Conservation (phyloP, 257 asterid species). For the Striga asiatica region DNA sequence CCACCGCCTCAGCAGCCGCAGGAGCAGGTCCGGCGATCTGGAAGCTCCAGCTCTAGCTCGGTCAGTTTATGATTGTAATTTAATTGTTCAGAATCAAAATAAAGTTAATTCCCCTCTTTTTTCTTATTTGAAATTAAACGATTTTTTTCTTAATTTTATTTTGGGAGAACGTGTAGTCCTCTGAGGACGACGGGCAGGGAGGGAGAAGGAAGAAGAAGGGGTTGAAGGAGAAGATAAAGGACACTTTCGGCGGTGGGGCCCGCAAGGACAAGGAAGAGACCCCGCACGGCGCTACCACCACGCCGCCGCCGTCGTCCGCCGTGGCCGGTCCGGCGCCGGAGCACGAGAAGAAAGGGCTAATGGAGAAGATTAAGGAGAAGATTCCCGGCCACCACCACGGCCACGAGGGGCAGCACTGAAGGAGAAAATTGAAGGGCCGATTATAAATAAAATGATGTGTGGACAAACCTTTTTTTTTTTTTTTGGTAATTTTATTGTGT, state of each 20-base stretch:
- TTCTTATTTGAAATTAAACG: not conserved
- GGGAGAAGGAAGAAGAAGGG: conserved; percentile 68
- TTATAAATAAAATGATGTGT: not conserved
- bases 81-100: no score
- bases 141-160: not conserved
- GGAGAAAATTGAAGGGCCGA: not conserved
- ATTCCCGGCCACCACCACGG: conserved; percentile 63
- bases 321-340: conserved; percentile 18
- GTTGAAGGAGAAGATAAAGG: conserved; percentile 55
- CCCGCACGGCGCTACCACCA: conserved; percentile 21
- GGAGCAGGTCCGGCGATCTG: conserved; percentile 34
- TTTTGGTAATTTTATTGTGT: no score
- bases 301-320: conserved; percentile 17
- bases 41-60: conserved; percentile 69
- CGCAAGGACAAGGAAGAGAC: conserved; percentile 21
- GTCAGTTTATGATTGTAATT: conserved; percentile 17
- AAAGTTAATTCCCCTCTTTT: no score
- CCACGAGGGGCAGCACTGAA: conserved; percentile 11
- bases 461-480: no score
- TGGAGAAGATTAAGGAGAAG: conserved; percentile 73
- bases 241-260: conserved; percentile 37
- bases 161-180: conserved; percentile 17
- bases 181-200: conserved; percentile 71
- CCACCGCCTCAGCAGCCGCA: conserved; percentile 12
- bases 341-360: conserved; percentile 67